phyloP scores from a whole-genome alignment of 2,329 filamentous ascomycete species.

The Fusarium oligoseptatum region DNA sequence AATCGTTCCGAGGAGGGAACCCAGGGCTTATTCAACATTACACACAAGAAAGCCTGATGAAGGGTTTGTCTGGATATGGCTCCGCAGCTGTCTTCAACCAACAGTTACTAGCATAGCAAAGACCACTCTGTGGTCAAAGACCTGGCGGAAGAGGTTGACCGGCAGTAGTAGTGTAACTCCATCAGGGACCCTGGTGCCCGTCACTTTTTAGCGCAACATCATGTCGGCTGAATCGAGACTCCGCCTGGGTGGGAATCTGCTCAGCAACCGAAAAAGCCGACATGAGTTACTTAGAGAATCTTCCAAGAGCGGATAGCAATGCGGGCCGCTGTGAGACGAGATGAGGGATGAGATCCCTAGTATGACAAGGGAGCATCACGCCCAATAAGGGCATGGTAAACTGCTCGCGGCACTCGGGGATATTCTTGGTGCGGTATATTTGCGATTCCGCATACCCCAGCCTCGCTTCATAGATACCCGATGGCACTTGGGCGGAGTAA shows the following conservation, averaged over 20 bases:
- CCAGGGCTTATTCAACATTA: neutral
- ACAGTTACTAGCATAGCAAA: neutral
- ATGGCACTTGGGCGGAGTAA: neutral
- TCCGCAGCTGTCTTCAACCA: neutral
- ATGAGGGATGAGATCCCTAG: neutral
- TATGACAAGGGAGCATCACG: neutral
- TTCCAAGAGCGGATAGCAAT: neutral
- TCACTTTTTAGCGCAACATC: neutral
- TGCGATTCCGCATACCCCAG: neutral
- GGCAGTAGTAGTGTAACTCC: neutral
- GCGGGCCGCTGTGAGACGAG: neutral
- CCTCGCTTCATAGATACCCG: conserved; percentile 6
- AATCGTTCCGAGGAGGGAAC: neutral
- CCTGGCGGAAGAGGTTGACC: neutral
- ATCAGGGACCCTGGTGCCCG: conserved; percentile 2
- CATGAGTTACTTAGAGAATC: neutral
- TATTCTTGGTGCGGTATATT: conserved; percentile 3
- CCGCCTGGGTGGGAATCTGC: neutral
- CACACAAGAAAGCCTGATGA: neutral
- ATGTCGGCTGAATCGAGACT: neutral
- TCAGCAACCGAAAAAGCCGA: neutral
- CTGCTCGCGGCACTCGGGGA: neutral
- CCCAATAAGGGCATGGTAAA: neutral
- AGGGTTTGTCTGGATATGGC: neutral
- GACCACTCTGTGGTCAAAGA: neutral